These are phyloP conservation scores for Flaveria trinervia DNA, from an alignment of 129 eudicot species.

Conservation along the genomic window DNA sequence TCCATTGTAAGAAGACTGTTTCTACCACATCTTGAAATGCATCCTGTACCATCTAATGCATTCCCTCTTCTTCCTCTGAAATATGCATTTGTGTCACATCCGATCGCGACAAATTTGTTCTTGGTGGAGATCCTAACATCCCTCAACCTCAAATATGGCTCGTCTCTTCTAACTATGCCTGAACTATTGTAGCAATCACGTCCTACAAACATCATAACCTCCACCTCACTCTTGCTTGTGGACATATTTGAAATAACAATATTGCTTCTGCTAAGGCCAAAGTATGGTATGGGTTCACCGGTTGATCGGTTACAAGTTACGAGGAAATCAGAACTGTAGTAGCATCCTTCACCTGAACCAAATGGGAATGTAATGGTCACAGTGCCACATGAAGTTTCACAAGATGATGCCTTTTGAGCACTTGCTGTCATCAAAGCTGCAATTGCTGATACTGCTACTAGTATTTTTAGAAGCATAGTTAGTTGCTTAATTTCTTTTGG, in stretches of 20 bases:
- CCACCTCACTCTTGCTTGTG: conserved; percentile 4
- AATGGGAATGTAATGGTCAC: conserved; percentile 27
- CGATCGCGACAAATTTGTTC: conserved; percentile 35
- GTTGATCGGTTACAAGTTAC: conserved; percentile 32
- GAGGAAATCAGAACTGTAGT: background rate
- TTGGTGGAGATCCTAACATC: conserved; percentile 1
- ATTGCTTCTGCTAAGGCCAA: background rate
- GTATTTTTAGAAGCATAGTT: conserved; percentile 28
- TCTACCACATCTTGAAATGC: conserved; percentile 13
- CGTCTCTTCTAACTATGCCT: background rate
- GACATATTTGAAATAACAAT: conserved; percentile 12
- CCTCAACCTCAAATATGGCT: background rate
- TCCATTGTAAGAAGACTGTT: background rate
- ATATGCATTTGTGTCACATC: conserved; percentile 18
- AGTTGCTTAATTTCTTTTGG: conserved; percentile 4
- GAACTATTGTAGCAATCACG: conserved; percentile 17
- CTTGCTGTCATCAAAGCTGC: conserved; percentile 17
- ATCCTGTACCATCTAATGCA: background rate
- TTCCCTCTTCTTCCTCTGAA: background rate
- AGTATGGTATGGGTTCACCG: background rate
- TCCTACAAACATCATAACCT: background rate
- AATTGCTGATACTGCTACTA: background rate
- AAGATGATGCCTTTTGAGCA: conserved; percentile 1
- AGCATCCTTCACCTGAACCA: conserved; percentile 28
- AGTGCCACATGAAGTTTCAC: conserved; percentile 36